Evolutionary conservation across 163 green algal species (phyloP), one percentile per base, ranked within the genome.

Genomic region (Scenedesmus sp.): DNA sequence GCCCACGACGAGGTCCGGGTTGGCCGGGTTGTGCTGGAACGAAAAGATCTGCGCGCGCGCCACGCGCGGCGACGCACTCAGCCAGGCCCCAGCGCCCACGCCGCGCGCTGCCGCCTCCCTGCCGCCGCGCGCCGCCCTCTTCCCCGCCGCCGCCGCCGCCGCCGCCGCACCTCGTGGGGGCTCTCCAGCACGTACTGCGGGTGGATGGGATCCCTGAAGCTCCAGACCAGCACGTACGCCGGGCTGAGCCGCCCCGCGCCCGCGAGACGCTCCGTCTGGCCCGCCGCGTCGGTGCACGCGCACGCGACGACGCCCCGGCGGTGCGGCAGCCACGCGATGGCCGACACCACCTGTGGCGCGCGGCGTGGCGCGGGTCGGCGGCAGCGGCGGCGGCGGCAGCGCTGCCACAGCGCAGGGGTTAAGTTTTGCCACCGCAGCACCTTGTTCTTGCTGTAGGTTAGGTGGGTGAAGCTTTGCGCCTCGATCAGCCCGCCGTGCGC

Each of bases 121-220:
- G 47, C 47, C 47, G 47, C 47, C 14, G 17, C 47, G 14, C 14
- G 17, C 14, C 14, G n/a, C n/a, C n/a, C n/a, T n/a, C n/a, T n/a
- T n/a, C n/a, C n/a, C n/a, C n/a, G n/a, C n/a, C n/a, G 31, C 63
- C n/a, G n/a, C n/a, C n/a, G n/a, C n/a, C n/a, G n/a, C n/a, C n/a
- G n/a, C n/a, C n/a, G n/a, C n/a, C n/a, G n/a, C 47, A 83, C 75
- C 28, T 81, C 74, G 11, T 80, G 60, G 29, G 86, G 86, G 11
- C 64, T 87, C 50, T 94, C 87, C 62, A 96, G 82, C 57, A 95
- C 90, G 24, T 85, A 86, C 83, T 94, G 84, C 47, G 92, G 92
- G 72, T 94, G 88, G 54, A 95, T 93, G 4, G 90, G 87, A 83
- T 95, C 90, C 48, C 75, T 85, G 81, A 94, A 93, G 81, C 92